These are phyloP conservation scores for Aspergillus floridensis DNA, from an alignment of 2,329 filamentous ascomycete species.

Conservation along the genomic window DNA sequence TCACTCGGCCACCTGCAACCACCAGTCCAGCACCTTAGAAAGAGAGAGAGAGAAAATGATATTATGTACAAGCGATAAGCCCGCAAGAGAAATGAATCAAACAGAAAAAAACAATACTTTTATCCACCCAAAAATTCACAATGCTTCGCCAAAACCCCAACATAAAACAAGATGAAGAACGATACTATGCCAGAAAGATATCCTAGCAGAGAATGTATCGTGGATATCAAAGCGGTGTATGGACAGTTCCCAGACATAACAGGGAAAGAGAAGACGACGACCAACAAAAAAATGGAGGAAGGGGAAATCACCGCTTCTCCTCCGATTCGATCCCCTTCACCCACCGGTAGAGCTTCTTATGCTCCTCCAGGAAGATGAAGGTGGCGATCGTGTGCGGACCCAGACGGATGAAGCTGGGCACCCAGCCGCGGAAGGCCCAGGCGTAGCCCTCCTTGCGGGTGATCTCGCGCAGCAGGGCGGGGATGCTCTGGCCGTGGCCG, in stretches of 20 bases:
- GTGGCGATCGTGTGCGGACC: slow-evolving; percentile 66
- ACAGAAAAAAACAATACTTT: slow-evolving; percentile 10
- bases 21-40: not conserved
- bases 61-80: slow-evolving; percentile 3
- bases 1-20: no score
- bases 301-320: slow-evolving; percentile 52
- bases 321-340: slow-evolving; percentile 42
- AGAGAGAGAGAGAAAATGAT: not conserved
- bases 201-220: not conserved
- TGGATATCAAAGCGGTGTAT: not conserved
- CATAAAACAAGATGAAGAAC: slow-evolving; percentile 3
- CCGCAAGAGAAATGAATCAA: slow-evolving; percentile 2
- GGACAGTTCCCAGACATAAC: not conserved
- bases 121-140: slow-evolving; percentile 2
- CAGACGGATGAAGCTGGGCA: slow-evolving; percentile 64
- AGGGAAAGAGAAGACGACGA: not conserved
- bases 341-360: slow-evolving; percentile 61
- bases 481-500: slow-evolving; percentile 44
- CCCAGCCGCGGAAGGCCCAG: slow-evolving; percentile 67
- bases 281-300: slow-evolving; percentile 2
- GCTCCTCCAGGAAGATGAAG: slow-evolving; percentile 65
- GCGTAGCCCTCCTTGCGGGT: slow-evolving; percentile 56
- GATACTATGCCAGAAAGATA: not conserved
- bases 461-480: slow-evolving; percentile 53
- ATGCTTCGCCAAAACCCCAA: slow-evolving; percentile 6